phyloP scores from a whole-genome alignment of 805 yeast genomes.

The Candida cerambycidarum region DNA sequence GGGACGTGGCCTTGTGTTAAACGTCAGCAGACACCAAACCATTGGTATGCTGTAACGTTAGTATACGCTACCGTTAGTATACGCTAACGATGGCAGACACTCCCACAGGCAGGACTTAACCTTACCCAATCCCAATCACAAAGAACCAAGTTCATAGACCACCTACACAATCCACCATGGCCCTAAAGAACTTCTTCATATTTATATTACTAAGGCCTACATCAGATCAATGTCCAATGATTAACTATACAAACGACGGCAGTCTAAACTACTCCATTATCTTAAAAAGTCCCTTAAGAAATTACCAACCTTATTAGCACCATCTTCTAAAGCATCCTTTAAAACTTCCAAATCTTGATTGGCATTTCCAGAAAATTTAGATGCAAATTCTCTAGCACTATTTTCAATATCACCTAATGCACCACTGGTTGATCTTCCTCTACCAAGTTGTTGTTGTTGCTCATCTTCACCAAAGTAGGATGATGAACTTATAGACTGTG shows the following conservation, averaged over 20 bases:
- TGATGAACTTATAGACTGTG: constrained; percentile 87
- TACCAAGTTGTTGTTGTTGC: constrained; percentile 26
- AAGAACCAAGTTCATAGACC: too few relatives aligned
- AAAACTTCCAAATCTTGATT: constrained; percentile 85
- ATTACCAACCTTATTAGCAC: constrained; percentile 85
- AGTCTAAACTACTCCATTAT: constrained; percentile 11
- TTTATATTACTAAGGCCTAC: constrained; percentile 2
- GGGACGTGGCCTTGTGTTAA: too few relatives aligned
- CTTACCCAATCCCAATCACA: too few relatives aligned
- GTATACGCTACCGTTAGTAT: too few relatives aligned
- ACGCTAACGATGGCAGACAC: too few relatives aligned
- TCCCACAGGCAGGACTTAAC: too few relatives aligned
- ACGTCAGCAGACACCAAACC: too few relatives aligned
- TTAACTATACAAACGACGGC: neutral
- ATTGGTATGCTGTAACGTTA: too few relatives aligned
- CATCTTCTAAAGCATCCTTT: constrained; percentile 90
- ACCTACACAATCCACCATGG: too few relatives aligned
- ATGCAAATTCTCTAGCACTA: constrained; percentile 61
- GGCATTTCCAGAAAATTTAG: constrained; percentile 70
- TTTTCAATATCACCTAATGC: constrained; percentile 52
- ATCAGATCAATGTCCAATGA: neutral
- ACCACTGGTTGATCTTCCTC: constrained; percentile 19
- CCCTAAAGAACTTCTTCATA: neutral
- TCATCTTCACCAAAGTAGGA: constrained; percentile 90
- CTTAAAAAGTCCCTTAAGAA: constrained; percentile 84